phyloP scores from a whole-genome alignment of 495 filamentous ascomycete species.

The Endocarpon pusillum region DNA sequence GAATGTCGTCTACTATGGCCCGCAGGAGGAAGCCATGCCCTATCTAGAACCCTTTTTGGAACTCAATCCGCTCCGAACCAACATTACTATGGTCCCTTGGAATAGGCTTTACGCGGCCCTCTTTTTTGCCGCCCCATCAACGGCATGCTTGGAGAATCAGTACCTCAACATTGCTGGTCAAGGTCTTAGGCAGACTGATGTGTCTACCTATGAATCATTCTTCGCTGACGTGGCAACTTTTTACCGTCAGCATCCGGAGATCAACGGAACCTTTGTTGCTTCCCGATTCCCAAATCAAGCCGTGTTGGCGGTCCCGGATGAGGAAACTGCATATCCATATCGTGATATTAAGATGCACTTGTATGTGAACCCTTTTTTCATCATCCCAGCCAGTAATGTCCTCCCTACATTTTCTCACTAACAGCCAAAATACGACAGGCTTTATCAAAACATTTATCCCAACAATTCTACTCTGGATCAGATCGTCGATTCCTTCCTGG shows the following conservation, averaged over 20 bases:
- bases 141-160: constrained; percentile 2
- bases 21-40: constrained; percentile 8
- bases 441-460: constrained; percentile 4
- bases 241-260: constrained; percentile 5
- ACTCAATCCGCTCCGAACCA: constrained; percentile 5
- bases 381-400: background rate
- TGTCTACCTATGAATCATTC: constrained; percentile 6
- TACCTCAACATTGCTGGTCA: constrained; percentile 3
- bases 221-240: constrained; percentile 13
- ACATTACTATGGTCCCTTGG: constrained; percentile 5
- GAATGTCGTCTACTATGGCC: constrained; percentile 11
- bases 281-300: constrained; percentile 18
- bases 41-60: constrained; percentile 11
- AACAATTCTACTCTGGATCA: constrained; percentile 4
- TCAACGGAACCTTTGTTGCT: constrained; percentile 7
- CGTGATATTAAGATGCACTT: constrained; percentile 13
- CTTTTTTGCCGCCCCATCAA: constrained; percentile 2
- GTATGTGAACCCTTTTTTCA: constrained; percentile 10
- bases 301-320: constrained; percentile 9
- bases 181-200: constrained; percentile 6
- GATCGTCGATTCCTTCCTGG: background rate
- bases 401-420: background rate
- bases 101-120: too few species aligned
- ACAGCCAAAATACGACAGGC: background rate
- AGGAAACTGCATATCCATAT: constrained; percentile 19